Conservation (phyloP, 495 filamentous ascomycete species). For the Penicillium lagena region DNA sequence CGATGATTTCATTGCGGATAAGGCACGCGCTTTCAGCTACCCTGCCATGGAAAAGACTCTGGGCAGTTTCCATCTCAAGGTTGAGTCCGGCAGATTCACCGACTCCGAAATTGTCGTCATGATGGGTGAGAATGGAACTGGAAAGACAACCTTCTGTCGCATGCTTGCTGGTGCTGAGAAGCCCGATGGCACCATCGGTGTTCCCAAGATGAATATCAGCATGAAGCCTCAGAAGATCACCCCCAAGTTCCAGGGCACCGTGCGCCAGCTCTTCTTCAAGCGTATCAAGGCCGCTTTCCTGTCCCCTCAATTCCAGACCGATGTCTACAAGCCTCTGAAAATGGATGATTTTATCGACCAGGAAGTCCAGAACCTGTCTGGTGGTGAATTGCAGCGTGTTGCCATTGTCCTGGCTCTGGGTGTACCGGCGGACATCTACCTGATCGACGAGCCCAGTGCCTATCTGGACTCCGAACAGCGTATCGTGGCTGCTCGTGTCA, state of each 20-base stretch:
- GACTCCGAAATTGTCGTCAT: slow-evolving; percentile 98
- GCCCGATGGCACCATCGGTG: slow-evolving; percentile 66
- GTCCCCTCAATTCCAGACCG: slow-evolving; percentile 95
- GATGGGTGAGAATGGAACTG: slow-evolving; percentile 98
- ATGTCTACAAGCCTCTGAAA: slow-evolving; percentile 97
- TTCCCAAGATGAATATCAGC: slow-evolving; percentile 92
- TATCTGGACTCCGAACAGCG: slow-evolving; percentile 98
- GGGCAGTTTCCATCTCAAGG: slow-evolving; percentile 75
- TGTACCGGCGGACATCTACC: slow-evolving; percentile 94
- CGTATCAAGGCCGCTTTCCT: slow-evolving; percentile 96
- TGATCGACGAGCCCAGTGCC: slow-evolving; percentile 92
- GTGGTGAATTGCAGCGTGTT: slow-evolving; percentile 98
- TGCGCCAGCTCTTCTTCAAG: slow-evolving; percentile 91
- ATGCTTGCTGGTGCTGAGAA: slow-evolving; percentile 90
- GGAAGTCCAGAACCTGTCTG: slow-evolving; percentile 96
- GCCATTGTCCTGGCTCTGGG: slow-evolving; percentile 95
- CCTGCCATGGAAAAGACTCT: slow-evolving; percentile 91
- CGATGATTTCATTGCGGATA: slow-evolving; percentile 85
- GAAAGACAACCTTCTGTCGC: slow-evolving; percentile 96
- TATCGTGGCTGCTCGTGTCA: slow-evolving; percentile 93
- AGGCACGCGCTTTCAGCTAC: slow-evolving; percentile 76
- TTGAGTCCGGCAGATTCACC: slow-evolving; percentile 83
- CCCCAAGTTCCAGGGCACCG: slow-evolving; percentile 94
- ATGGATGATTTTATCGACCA: slow-evolving; percentile 99
- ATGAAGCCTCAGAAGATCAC: slow-evolving; percentile 99